phyloP scores from a whole-genome alignment of 345 rosid genomes.

The Eucalyptus coolabah region DNA sequence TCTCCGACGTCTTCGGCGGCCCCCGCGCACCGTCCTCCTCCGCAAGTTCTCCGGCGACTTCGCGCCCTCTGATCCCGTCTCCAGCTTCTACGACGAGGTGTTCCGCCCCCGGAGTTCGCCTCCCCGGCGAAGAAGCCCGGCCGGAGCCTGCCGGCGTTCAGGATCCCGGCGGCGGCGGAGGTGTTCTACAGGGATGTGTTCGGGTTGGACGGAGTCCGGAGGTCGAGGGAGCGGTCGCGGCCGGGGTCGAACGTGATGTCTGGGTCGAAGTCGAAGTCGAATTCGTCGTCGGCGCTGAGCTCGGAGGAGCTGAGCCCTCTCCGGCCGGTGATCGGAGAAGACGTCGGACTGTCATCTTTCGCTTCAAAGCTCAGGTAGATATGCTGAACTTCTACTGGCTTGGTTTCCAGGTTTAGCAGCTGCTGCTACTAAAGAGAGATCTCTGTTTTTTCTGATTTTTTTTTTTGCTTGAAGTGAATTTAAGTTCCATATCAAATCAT shows the following conservation, averaged over 20 bases:
- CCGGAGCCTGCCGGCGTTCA: constrained; percentile 48
- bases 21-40: constrained; percentile 55
- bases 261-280: constrained; percentile 44
- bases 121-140: constrained; percentile 25
- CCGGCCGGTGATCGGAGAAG: constrained; percentile 44
- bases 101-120: constrained; percentile 30
- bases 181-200: constrained; percentile 64
- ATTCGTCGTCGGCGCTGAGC: constrained; percentile 68
- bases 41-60: constrained; percentile 58
- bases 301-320: constrained; percentile 80
- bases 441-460: not conserved
- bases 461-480: not conserved
- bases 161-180: constrained; percentile 47
- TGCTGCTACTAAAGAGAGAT: not conserved
- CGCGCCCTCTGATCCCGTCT: not conserved
- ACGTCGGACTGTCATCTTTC: constrained; percentile 56
- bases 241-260: constrained; percentile 38
- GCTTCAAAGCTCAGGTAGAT: constrained; percentile 77
- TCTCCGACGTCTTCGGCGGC: constrained; percentile 88
- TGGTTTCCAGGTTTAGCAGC: not conserved
- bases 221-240: constrained; percentile 41
- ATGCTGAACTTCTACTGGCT: not conserved
- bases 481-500: not conserved
- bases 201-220: constrained; percentile 20
- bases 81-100: constrained; percentile 59